phyloP scores from a whole-genome alignment of 345 rosid species.

The Eucalyptus decipiens region DNA sequence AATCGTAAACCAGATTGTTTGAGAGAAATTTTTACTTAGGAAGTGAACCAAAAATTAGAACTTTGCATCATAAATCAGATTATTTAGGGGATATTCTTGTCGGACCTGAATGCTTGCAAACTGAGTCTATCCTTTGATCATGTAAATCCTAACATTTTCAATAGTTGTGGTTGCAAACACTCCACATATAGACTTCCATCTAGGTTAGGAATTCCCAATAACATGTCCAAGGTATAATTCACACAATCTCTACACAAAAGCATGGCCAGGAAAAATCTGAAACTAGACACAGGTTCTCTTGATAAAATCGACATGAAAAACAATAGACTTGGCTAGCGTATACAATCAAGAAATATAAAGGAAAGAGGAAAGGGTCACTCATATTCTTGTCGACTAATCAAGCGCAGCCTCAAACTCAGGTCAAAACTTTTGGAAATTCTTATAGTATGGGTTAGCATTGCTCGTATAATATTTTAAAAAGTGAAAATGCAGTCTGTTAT shows the following conservation, averaged over 20 bases:
- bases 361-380: no score
- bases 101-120: background rate
- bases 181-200: background rate
- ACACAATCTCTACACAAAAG: no score
- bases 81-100: background rate
- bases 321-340: no score
- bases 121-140: background rate
- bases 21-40: background rate
- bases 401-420: no score
- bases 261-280: background rate
- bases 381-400: no score
- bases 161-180: background rate
- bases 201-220: background rate
- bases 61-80: background rate
- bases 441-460: no score
- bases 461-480: no score
- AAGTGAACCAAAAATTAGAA: background rate
- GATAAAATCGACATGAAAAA: background rate
- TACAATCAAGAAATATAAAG: no score
- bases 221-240: no score
- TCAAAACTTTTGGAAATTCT: no score
- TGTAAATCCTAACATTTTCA: background rate
- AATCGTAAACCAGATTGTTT: no score
- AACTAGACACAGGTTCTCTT: background rate
- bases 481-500: no score